Evolutionary conservation across 805 yeast genomes (phyloP).

Genomic region (Candida pseudoglaebosa): DNA sequence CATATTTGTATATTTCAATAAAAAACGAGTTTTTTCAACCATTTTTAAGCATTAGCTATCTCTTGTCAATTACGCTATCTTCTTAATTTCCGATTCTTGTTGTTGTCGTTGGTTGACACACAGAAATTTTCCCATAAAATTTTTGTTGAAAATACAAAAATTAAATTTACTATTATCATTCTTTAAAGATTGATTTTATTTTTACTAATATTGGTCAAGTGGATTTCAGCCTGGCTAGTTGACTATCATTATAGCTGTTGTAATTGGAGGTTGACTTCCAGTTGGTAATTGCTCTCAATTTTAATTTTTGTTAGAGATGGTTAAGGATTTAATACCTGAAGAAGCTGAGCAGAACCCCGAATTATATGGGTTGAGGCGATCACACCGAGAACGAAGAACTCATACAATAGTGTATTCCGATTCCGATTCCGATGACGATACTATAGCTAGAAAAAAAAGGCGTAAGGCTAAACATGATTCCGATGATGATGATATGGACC

Average conservation of each 20-base stretch:
- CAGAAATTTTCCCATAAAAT: conserved; percentile 3
- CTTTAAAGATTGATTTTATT: too few relatives aligned
- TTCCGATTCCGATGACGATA: conserved; percentile 34
- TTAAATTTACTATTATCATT: conserved; percentile 1
- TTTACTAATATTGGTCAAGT: background rate
- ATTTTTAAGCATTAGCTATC: too few relatives aligned
- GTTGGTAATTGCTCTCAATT: background rate
- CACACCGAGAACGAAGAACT: conserved; percentile 55
- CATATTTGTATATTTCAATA: background rate
- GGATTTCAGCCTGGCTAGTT: too few relatives aligned
- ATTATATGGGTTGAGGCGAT: conserved; percentile 77
- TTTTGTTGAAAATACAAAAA: background rate
- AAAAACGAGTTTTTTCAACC: background rate
- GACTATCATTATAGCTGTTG: too few relatives aligned
- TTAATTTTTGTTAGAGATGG: conserved; percentile 18
- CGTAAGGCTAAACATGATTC: conserved; percentile 15
- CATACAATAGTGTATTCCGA: conserved; percentile 32
- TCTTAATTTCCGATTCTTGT: too few relatives aligned
- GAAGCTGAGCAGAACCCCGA: conserved; percentile 72
- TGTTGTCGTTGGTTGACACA: conserved; percentile 6
- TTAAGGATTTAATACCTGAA: conserved; percentile 34
- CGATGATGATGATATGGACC: conserved; percentile 15
- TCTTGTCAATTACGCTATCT: background rate
- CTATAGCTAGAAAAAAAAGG: conserved; percentile 20
- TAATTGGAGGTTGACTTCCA: background rate